Evolutionary conservation across 1,284 basidiomycete species (phyloP).

Genomic region (Malassezia slooffiae): DNA sequence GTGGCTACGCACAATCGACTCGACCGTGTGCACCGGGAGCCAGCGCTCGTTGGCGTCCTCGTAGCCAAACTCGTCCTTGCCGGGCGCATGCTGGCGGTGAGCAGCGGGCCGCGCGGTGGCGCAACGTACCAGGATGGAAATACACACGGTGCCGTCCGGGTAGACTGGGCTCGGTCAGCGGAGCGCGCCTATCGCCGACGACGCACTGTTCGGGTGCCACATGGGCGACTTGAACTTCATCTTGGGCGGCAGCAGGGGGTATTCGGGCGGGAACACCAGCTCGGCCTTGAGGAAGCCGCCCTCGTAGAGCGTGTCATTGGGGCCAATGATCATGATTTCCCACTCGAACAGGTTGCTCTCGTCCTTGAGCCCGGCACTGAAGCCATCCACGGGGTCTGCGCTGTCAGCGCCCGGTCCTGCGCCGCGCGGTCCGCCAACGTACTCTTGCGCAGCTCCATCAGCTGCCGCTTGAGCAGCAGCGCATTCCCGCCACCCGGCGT

Average conservation of each 20-base stretch:
- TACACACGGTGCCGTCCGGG: slow-evolving; percentile 75
- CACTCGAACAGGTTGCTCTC: slow-evolving; percentile 45
- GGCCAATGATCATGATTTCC: slow-evolving; percentile 47
- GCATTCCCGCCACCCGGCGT: slow-evolving; percentile 38
- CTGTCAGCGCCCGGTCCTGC: not conserved
- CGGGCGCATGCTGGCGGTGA: slow-evolving; percentile 68
- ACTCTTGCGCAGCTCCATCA: slow-evolving; percentile 42
- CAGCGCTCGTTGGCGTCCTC: slow-evolving; percentile 95
- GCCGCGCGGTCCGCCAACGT: slow-evolving; percentile 5
- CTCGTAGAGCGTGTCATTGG: slow-evolving; percentile 45
- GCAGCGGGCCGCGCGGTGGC: too few species aligned
- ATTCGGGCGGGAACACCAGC: slow-evolving; percentile 50
- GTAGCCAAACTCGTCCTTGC: slow-evolving; percentile 94
- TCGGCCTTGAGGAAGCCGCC: slow-evolving; percentile 44
- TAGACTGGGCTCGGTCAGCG: slow-evolving; percentile 55
- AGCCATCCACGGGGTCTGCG: slow-evolving; percentile 42
- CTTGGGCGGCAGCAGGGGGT: slow-evolving; percentile 81
- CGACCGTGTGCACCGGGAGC: slow-evolving; percentile 92
- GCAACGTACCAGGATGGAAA: slow-evolving; percentile 73
- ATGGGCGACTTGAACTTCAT: slow-evolving; percentile 90
- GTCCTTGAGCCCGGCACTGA: slow-evolving; percentile 46
- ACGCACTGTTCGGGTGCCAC: slow-evolving; percentile 94
- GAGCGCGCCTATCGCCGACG: not conserved
- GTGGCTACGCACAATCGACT: slow-evolving; percentile 75
- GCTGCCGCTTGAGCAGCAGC: slow-evolving; percentile 43